Conservation (phyloP, 176 grass and related monocot species). For the Thalia dealbata region DNA sequence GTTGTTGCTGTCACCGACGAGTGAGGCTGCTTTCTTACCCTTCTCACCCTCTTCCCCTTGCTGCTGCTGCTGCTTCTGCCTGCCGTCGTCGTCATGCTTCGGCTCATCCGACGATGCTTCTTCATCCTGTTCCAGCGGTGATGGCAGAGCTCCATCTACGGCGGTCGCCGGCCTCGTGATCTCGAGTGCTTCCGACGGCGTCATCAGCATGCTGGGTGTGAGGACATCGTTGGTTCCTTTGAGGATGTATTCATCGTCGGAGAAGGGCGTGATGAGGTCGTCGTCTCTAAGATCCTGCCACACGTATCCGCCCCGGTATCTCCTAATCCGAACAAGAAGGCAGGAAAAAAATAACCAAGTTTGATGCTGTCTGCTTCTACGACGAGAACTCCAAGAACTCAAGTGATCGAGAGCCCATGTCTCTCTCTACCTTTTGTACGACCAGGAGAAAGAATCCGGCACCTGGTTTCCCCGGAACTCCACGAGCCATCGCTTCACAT, state of each 20-base stretch:
- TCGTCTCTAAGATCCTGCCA: constrained; percentile 61
- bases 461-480: constrained; percentile 59
- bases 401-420: too few species aligned
- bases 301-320: constrained; percentile 23
- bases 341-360: not conserved
- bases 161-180: not conserved
- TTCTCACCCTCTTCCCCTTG: not conserved
- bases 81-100: not conserved
- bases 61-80: not conserved
- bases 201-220: not conserved
- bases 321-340: not conserved
- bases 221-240: constrained; percentile 42
- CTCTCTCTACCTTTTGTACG: constrained; percentile 54
- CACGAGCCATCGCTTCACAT: constrained; percentile 68
- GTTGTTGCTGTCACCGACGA: not conserved
- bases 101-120: constrained; percentile 11
- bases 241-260: constrained; percentile 59
- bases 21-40: not conserved
- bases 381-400: too few species aligned
- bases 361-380: too few species aligned
- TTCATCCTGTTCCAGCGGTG: constrained; percentile 3
- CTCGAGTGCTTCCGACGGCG: not conserved
- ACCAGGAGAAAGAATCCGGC: constrained; percentile 52
- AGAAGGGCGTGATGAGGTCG: constrained; percentile 59
- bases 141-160: not conserved